Evolutionary conservation across 2,329 filamentous ascomycete species (phyloP).

Genomic region (Aspergillus texensis): DNA sequence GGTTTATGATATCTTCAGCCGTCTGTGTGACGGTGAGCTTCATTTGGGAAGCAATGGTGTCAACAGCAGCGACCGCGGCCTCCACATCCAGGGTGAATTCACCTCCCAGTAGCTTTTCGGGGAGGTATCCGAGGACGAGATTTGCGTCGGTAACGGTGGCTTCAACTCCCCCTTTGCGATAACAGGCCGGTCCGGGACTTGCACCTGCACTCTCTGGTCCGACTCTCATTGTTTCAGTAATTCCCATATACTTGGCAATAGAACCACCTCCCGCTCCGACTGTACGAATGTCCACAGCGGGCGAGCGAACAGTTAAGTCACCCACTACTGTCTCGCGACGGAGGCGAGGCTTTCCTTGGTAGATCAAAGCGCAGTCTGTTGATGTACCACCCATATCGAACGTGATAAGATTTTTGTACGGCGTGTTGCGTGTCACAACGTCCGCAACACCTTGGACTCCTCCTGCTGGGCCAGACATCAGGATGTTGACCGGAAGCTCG

Average conservation of each 20-base stretch:
- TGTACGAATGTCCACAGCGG: conserved; percentile 53
- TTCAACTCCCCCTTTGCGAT: conserved; percentile 49
- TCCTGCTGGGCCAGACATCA: conserved; percentile 55
- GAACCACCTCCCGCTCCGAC: conserved; percentile 56
- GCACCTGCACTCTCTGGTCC: conserved; percentile 56
- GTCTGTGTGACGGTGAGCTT: conserved; percentile 45
- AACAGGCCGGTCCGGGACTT: conserved; percentile 53
- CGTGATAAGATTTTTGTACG: conserved; percentile 53
- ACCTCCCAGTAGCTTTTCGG: conserved; percentile 50
- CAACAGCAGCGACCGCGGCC: conserved; percentile 46
- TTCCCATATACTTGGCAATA: conserved; percentile 51
- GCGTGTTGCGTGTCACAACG: conserved; percentile 48
- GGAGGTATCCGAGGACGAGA: conserved; percentile 51
- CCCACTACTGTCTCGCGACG: conserved; percentile 52
- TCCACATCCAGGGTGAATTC: conserved; percentile 49
- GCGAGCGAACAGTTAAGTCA: conserved; percentile 48
- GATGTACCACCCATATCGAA: conserved; percentile 57
- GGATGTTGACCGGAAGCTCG: conserved; percentile 51
- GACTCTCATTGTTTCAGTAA: conserved; percentile 53
- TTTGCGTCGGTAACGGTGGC: conserved; percentile 56
- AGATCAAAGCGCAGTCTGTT: conserved; percentile 52
- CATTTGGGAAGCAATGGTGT: conserved; percentile 51
- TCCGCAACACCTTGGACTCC: conserved; percentile 54
- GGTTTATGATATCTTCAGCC: conserved; percentile 53
- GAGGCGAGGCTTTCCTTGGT: conserved; percentile 46